These are phyloP conservation scores for Diutina mesorugosa DNA, from an alignment of 1,139 yeast genomes.

Conservation along the genomic window DNA sequence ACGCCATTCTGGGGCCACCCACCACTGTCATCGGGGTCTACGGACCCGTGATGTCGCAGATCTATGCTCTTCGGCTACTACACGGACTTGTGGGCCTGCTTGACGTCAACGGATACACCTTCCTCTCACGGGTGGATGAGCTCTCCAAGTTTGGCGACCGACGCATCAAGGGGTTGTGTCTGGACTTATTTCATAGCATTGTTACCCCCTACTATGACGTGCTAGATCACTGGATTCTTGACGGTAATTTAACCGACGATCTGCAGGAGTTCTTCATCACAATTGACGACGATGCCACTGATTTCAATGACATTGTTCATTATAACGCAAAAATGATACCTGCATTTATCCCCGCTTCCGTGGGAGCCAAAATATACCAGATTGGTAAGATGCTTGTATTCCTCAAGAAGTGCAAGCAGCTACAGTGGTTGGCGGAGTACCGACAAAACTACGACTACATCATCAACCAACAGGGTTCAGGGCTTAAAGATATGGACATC, in stretches of 20 bases:
- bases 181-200: constrained; percentile 32
- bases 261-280: constrained; percentile 59
- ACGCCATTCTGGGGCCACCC: constrained; percentile 5
- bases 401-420: constrained; percentile 50
- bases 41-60: constrained; percentile 35
- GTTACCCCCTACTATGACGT: constrained; percentile 52
- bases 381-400: constrained; percentile 73
- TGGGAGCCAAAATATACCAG: constrained; percentile 49
- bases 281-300: constrained; percentile 16
- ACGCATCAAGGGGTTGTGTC: constrained; percentile 29
- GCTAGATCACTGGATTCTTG: constrained; percentile 52
- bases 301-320: constrained; percentile 24
- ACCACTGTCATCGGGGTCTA: constrained; percentile 26
- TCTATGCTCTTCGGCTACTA: constrained; percentile 44
- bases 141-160: constrained; percentile 55
- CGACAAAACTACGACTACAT: constrained; percentile 22
- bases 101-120: constrained; percentile 35
- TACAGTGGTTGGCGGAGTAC: constrained; percentile 40
- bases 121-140: constrained; percentile 39
- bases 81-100: constrained; percentile 26
- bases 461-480: constrained; percentile 15
- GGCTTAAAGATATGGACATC: constrained; percentile 19
- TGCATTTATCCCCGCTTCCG: constrained; percentile 25
- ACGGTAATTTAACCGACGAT: constrained; percentile 48
- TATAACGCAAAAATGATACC: constrained; percentile 40